Percentiles rank a stretch among this genome's conserved stretches.
phyloP scores from a whole-genome alignment of 768 basidiomycete species.

The Flagelloscypha sp. region DNA sequence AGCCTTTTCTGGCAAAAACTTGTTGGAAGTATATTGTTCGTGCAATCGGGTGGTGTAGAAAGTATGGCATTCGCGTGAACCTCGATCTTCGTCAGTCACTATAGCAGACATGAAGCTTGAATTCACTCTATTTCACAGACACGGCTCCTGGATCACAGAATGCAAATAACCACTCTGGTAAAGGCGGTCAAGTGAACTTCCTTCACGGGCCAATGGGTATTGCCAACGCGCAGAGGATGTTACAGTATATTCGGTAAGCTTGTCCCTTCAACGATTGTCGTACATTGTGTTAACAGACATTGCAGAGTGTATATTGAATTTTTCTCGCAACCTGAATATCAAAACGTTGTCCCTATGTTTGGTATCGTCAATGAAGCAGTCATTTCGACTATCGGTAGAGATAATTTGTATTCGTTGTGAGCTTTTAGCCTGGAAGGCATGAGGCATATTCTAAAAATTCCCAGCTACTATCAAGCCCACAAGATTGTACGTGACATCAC shows the following conservation, averaged over 20 bases:
- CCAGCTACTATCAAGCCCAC: conserved; percentile 52
- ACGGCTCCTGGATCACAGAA: conserved; percentile 55
- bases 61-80: conserved; percentile 78
- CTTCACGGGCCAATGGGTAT: conserved; percentile 74
- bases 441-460: conserved; percentile 24
- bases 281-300: too few relatives aligned
- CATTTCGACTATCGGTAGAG: conserved; percentile 44
- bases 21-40: conserved; percentile 42
- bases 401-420: conserved; percentile 54
- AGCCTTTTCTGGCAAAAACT: conserved; percentile 53
- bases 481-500: conserved; percentile 64
- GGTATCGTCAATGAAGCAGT: conserved; percentile 60
- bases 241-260: conserved; percentile 79
- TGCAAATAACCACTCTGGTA: conserved; percentile 63
- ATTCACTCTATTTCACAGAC: conserved; percentile 53
- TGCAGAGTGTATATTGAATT: conserved; percentile 70
- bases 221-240: conserved; percentile 74
- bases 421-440: too few relatives aligned
- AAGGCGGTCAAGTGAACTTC: conserved; percentile 54
- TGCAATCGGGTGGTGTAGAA: conserved; percentile 72
- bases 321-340: conserved; percentile 73
- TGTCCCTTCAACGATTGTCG: too few relatives aligned
- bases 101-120: too few relatives aligned
- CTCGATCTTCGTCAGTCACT: conserved; percentile 69
- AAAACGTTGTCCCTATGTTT: conserved; percentile 53